phyloP scores from a whole-genome alignment of 306 rosid species.

The Lupinus albus region DNA sequence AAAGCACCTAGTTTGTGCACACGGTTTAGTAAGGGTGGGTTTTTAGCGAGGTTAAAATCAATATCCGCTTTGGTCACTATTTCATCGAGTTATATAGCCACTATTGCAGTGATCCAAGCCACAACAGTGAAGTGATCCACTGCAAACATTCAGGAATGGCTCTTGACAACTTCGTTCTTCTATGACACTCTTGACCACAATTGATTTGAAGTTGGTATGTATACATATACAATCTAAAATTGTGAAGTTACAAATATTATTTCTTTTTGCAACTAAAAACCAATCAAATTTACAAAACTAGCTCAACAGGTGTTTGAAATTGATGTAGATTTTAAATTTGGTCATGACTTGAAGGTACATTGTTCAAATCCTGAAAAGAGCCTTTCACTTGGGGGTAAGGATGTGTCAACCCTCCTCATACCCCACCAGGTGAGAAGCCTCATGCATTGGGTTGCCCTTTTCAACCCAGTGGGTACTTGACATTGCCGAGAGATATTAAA shows the following conservation, averaged over 20 bases:
- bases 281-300: constrained; percentile 1
- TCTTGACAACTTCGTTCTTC: not conserved
- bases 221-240: constrained; percentile 14
- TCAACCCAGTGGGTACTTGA: not conserved
- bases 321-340: no score
- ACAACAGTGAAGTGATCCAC: not conserved
- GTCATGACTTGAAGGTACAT: no score
- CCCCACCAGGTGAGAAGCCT: no score
- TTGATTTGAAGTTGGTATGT: constrained; percentile 7
- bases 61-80: not conserved
- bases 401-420: no score
- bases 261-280: constrained; percentile 1
- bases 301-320: no score
- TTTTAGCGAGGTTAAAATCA: constrained; percentile 2
- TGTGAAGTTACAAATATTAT: not conserved
- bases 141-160: not conserved
- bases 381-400: no score
- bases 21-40: not conserved
- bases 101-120: not conserved
- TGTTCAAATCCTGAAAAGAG: no score
- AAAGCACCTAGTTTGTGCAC: not conserved
- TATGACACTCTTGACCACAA: not conserved
- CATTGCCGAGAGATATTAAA: constrained; percentile 4
- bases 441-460: no score
- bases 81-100: not conserved